These are phyloP conservation scores for Penicillium thymicola DNA, from an alignment of 2,329 filamentous ascomycete genomes.

Conservation along the genomic window DNA sequence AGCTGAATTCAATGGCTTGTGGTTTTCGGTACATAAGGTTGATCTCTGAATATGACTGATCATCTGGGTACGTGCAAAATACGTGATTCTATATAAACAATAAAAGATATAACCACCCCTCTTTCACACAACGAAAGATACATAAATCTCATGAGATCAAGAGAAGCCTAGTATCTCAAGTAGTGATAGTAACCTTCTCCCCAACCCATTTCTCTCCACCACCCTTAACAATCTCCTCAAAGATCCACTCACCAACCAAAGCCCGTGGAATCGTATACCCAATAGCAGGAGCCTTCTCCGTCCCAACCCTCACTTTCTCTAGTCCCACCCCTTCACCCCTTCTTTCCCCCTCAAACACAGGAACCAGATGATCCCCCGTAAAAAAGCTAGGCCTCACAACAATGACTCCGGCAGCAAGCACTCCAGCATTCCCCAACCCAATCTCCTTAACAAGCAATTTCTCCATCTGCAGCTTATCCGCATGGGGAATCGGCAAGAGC, in stretches of 20 bases:
- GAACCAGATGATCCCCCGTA: slow-evolving; percentile 27
- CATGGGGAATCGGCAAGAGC: slow-evolving; percentile 30
- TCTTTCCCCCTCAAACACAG: slow-evolving; percentile 12
- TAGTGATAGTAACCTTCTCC: slow-evolving; percentile 20
- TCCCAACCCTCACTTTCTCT: slow-evolving; percentile 26
- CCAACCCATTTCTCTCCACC: slow-evolving; percentile 21
- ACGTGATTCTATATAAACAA: not conserved
- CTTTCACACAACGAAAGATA: not conserved
- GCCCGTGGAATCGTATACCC: slow-evolving; percentile 34
- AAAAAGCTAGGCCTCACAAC: slow-evolving; percentile 36
- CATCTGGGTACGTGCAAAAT: not conserved
- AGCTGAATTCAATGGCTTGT: not conserved
- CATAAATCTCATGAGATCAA: no score
- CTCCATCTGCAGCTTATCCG: slow-evolving; percentile 37
- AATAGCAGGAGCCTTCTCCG: slow-evolving; percentile 27
- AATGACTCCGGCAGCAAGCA: slow-evolving; percentile 18
- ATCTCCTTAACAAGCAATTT: slow-evolving; percentile 24
- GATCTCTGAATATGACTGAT: not conserved
- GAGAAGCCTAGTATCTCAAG: not conserved
- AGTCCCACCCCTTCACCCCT: slow-evolving; percentile 11
- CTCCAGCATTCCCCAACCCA: slow-evolving; percentile 7
- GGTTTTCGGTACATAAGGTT: not conserved
- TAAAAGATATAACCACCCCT: not conserved
- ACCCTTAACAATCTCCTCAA: slow-evolving; percentile 21
- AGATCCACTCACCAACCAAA: slow-evolving; percentile 37